Evolutionary conservation across 331 rosid genomes (phyloP), one percentile per base, ranked within the genome.

Genomic region (Erythrophleum ivorense): DNA sequence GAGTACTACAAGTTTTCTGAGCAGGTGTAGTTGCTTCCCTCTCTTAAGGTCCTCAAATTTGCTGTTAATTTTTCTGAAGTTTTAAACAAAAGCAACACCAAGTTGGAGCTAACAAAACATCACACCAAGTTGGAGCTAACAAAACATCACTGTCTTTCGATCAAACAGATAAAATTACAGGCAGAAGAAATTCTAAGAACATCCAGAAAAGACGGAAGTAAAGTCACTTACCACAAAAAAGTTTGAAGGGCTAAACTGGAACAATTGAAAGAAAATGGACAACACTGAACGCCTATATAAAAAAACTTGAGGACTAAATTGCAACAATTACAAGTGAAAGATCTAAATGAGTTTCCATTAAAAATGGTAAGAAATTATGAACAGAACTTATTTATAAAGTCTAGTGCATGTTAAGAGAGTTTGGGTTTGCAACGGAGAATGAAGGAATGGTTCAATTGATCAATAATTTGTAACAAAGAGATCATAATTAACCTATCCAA

Each of bases 371-470:
- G 36, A 55, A 55, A 79, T 16, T 55, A 79, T 11, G 38, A 58
- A 21, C 16, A 43, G 60, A 75, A 81, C 49, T 76, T 77, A 54
- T 57, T 67, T 18, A 66, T 57, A 18, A 63, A 80, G 45, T 38
- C 10, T 57, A 66, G n/a, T 75, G 71, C 19, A 66, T 24, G 18
- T 74, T 7, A 43, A 38, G 29, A 46, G 62, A 65, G 53, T 66
- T 10, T 53, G 11, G 66, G 19, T 1, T 16, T 24, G 43, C 40
- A 24, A 58, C 18, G 46, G 50, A 40, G 19, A 45, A 43, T 54
- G 43, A 55, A 43, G 75, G 71, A 66, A 81, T 66, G 9, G 66
- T 53, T 67, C 52, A 54, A 76, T 62, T 64, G 19, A 34, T 46
- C 9, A 46, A 62, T 49, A 45, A 41, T 70, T 34, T 19, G 55